These are phyloP conservation scores for Actinomucor elegans DNA, from an alignment of 371 early-diverging fungal species.

Conservation along the genomic window DNA sequence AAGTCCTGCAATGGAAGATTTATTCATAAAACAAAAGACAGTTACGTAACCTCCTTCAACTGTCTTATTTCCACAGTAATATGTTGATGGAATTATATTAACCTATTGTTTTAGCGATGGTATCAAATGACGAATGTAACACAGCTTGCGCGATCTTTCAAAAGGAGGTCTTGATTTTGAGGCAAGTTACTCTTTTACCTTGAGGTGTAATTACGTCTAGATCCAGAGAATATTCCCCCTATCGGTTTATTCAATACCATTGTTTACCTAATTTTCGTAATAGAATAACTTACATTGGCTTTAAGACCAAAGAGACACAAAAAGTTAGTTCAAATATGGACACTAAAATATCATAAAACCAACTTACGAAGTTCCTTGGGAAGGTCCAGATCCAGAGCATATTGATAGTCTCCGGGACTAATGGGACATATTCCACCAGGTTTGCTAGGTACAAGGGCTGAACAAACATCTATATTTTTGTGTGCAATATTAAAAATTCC, in stretches of 20 bases:
- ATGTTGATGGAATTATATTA: too few species aligned
- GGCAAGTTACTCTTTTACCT: neutral
- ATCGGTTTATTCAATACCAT: neutral
- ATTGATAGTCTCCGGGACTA: neutral
- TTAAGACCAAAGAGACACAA: too few species aligned
- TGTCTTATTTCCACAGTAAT: too few species aligned
- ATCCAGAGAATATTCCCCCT: neutral
- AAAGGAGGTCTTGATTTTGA: too few species aligned
- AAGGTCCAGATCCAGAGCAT: neutral
- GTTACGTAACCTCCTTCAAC: too few species aligned
- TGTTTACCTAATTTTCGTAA: neutral
- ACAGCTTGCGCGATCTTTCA: too few species aligned
- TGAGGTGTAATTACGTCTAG: neutral
- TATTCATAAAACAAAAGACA: too few species aligned
- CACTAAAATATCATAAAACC: neutral
- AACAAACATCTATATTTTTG: neutral
- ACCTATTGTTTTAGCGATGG: too few species aligned
- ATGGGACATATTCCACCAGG: neutral
- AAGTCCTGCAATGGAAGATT: too few species aligned
- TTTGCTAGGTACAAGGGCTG: neutral
- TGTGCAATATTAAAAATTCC: neutral
- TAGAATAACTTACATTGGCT: slow-evolving; percentile 1
- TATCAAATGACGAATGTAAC: too few species aligned
- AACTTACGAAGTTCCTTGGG: neutral
- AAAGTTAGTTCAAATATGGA: too few species aligned